These are phyloP conservation scores for Hypoxylon sp. DNA, from an alignment of 2,329 filamentous ascomycete species.

Conservation along the genomic window DNA sequence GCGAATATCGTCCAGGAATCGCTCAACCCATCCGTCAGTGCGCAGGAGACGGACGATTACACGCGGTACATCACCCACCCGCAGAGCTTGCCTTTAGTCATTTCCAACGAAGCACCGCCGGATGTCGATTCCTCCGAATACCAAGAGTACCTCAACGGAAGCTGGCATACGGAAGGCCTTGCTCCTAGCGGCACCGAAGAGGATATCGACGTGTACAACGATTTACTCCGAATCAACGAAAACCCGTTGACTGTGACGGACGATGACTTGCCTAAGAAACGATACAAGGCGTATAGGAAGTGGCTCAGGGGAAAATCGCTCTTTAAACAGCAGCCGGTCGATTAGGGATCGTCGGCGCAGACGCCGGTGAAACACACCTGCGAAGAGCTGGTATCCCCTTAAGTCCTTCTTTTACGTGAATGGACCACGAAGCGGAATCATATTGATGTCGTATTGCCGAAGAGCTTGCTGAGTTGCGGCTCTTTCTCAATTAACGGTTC, in stretches of 20 bases:
- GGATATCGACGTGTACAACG: constrained; percentile 80
- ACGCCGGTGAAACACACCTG: constrained; percentile 47
- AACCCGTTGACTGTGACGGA: constrained; percentile 90
- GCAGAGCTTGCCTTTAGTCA: constrained; percentile 86
- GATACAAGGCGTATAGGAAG: constrained; percentile 96
- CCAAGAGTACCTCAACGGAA: constrained; percentile 82
- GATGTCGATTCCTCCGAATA: constrained; percentile 76
- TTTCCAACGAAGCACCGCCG: constrained; percentile 76
- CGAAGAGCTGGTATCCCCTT: constrained; percentile 33
- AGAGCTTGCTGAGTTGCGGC: constrained; percentile 55
- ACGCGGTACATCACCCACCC: constrained; percentile 90
- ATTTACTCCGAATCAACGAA: constrained; percentile 82
- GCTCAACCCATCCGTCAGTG: constrained; percentile 84
- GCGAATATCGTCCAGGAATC: constrained; percentile 88
- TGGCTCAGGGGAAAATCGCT: constrained; percentile 96
- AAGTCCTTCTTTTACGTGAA: neutral
- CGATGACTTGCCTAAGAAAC: constrained; percentile 90
- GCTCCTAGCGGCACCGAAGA: constrained; percentile 69
- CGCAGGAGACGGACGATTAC: constrained; percentile 87
- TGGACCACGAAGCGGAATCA: neutral
- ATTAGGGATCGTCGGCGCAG: constrained; percentile 58
- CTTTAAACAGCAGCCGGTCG: constrained; percentile 88
- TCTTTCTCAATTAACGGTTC: constrained; percentile 58
- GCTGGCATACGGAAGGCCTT: constrained; percentile 72
- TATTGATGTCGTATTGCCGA: constrained; percentile 42